phyloP scores from a whole-genome alignment of 495 filamentous ascomycete genomes.

The Saxispiralis lemnorum region DNA sequence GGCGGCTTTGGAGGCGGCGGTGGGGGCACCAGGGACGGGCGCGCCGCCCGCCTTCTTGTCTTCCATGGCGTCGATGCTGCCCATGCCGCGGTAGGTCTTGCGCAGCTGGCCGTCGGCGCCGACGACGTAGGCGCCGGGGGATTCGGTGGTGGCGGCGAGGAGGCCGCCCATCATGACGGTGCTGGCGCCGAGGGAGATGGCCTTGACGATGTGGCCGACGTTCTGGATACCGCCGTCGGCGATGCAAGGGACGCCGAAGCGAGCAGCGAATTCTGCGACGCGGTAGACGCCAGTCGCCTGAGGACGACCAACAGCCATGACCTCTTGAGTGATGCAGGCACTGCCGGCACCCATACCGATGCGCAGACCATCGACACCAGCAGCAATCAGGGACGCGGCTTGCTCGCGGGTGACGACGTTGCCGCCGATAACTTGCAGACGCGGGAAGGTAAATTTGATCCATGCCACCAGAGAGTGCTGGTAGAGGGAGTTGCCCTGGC shows the following conservation, averaged over 20 bases:
- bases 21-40: conserved; percentile 36
- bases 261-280: conserved; percentile 70
- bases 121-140: conserved; percentile 90
- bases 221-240: conserved; percentile 97
- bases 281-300: conserved; percentile 85
- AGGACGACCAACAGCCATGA: conserved; percentile 94
- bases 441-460: conserved; percentile 70
- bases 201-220: conserved; percentile 97
- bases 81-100: conserved; percentile 98
- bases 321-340: conserved; percentile 98
- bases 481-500: conserved; percentile 93
- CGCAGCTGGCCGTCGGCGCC: conserved; percentile 89
- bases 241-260: conserved; percentile 94
- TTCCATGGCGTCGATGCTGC: conserved; percentile 96
- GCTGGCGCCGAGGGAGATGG: conserved; percentile 78
- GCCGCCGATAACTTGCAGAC: conserved; percentile 85
- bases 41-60: conserved; percentile 68
- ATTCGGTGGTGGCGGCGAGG: conserved; percentile 91
- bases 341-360: conserved; percentile 98
- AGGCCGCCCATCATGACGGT: conserved; percentile 99
- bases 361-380: conserved; percentile 86
- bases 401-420: conserved; percentile 96
- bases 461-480: conserved; percentile 95
- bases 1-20: conserved; percentile 47
- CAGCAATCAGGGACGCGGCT: conserved; percentile 78